Conservation (phyloP, 2,329 filamentous ascomycete genomes). For the Colletotrichum phormii region DNA sequence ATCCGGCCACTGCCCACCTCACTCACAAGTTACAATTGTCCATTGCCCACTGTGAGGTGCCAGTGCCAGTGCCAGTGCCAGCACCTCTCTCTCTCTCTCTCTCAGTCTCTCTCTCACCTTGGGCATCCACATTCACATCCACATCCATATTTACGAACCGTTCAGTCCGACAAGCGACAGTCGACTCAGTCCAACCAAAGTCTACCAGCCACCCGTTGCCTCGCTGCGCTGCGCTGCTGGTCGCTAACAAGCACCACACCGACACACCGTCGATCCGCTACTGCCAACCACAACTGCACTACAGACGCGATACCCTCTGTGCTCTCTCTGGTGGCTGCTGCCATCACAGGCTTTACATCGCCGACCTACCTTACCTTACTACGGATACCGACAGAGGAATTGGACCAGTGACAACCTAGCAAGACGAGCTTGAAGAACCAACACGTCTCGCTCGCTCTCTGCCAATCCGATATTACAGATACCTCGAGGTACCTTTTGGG, state of each 20-base stretch:
- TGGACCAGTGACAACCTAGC: not conserved
- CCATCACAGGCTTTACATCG: constrained; percentile 19
- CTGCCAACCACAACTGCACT: constrained; percentile 23
- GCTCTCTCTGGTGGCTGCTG: constrained; percentile 15
- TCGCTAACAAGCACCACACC: not conserved
- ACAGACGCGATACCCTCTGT: constrained; percentile 6
- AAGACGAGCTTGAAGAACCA: not conserved
- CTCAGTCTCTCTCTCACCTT: too few species aligned
- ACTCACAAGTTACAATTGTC: too few species aligned
- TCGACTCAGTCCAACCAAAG: not conserved
- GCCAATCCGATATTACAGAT: not conserved
- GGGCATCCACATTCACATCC: not conserved
- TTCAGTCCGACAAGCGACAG: too few species aligned
- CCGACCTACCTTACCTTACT: not conserved
- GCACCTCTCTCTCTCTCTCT: too few species aligned
- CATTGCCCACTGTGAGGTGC: too few species aligned
- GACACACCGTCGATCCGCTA: constrained; percentile 9
- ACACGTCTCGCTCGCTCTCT: not conserved
- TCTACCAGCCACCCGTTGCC: not conserved
- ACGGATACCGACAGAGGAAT: not conserved
- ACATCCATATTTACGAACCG: not conserved
- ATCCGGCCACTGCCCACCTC: not conserved
- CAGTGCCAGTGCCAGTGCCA: too few species aligned
- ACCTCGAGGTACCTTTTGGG: not conserved
- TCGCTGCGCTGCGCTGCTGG: not conserved